A percentile compares a stretch with the other conserved stretches of the same genome.
phyloP scores from a whole-genome alignment of 2,329 filamentous ascomycete species.

The Parafenestella ontariensis region DNA sequence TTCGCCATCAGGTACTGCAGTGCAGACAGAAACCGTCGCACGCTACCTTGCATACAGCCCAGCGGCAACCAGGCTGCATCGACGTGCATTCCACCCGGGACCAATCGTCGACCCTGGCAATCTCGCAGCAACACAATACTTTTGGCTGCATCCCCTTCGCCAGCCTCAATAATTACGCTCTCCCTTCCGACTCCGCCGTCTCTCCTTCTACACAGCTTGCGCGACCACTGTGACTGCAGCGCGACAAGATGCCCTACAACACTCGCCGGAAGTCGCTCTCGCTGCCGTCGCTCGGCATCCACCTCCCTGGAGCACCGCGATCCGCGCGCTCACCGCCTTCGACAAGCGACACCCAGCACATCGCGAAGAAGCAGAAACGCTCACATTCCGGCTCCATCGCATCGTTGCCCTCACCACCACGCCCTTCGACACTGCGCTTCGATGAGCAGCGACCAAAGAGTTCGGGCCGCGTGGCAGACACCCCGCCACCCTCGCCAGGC shows the following conservation, averaged over 20 bases:
- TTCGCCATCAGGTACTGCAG: slow-evolving; percentile 12
- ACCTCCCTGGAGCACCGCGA: slow-evolving; percentile 67
- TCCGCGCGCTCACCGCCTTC: slow-evolving; percentile 62
- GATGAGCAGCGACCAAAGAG: slow-evolving; percentile 55
- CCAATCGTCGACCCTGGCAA: slow-evolving; percentile 45
- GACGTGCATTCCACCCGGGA: slow-evolving; percentile 39
- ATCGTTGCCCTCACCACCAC: slow-evolving; percentile 53
- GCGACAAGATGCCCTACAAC: slow-evolving; percentile 82
- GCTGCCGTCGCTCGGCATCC: slow-evolving; percentile 89
- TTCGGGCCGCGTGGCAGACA: slow-evolving; percentile 63
- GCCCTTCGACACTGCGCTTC: slow-evolving; percentile 55
- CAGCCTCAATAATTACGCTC: slow-evolving; percentile 37
- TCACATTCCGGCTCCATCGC: slow-evolving; percentile 66
- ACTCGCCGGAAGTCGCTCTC: slow-evolving; percentile 96
- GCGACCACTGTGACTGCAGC: slow-evolving; percentile 16
- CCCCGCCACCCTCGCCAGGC: slow-evolving; percentile 77
- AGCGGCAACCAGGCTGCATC: slow-evolving; percentile 39
- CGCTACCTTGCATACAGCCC: slow-evolving; percentile 41
- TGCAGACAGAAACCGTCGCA: slow-evolving; percentile 41
- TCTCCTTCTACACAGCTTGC: slow-evolving; percentile 5
- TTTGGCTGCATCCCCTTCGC: slow-evolving; percentile 30
- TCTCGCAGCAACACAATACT: slow-evolving; percentile 43
- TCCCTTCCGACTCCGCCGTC: slow-evolving; percentile 9
- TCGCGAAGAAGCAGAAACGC: slow-evolving; percentile 72
- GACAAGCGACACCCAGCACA: slow-evolving; percentile 63